A percentile compares a stretch with the other conserved stretches of the same genome.
Evolutionary conservation across 106 monocot species (phyloP).

Genomic region (Dendrobium nobile): DNA sequence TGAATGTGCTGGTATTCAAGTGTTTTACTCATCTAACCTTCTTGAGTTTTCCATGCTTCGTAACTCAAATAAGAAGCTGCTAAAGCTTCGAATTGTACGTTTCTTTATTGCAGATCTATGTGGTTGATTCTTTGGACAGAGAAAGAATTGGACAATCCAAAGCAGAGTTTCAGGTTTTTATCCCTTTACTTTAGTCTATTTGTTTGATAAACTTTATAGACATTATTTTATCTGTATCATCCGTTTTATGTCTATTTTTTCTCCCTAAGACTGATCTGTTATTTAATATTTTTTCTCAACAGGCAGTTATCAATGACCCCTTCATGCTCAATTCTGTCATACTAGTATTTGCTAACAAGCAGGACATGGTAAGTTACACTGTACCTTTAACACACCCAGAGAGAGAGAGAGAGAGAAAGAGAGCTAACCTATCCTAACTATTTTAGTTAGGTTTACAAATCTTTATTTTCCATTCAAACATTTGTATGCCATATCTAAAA

Average conservation of each 20-base stretch:
- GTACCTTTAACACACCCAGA: neutral
- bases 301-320: slow-evolving; percentile 86
- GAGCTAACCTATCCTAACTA: neutral
- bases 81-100: neutral
- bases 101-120: slow-evolving; percentile 70
- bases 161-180: slow-evolving; percentile 87
- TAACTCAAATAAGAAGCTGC: no score
- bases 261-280: neutral
- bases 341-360: slow-evolving; percentile 94
- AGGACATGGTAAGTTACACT: slow-evolving; percentile 78
- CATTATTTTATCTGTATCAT: neutral
- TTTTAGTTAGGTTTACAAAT: no score
- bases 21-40: no score
- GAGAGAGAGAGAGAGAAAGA: neutral
- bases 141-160: slow-evolving; percentile 90
- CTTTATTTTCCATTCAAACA: neutral
- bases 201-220: neutral
- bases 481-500: neutral
- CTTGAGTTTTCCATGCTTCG: no score
- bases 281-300: slow-evolving; percentile 25
- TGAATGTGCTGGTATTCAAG: no score
- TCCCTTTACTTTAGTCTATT: neutral
- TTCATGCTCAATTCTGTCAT: slow-evolving; percentile 95
- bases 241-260: neutral
- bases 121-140: slow-evolving; percentile 96